Percentiles rank a stretch among this genome's conserved stretches.
Conservation (phyloP, 768 basidiomycete species). For the Trichaptum fuscoviolaceum region DNA sequence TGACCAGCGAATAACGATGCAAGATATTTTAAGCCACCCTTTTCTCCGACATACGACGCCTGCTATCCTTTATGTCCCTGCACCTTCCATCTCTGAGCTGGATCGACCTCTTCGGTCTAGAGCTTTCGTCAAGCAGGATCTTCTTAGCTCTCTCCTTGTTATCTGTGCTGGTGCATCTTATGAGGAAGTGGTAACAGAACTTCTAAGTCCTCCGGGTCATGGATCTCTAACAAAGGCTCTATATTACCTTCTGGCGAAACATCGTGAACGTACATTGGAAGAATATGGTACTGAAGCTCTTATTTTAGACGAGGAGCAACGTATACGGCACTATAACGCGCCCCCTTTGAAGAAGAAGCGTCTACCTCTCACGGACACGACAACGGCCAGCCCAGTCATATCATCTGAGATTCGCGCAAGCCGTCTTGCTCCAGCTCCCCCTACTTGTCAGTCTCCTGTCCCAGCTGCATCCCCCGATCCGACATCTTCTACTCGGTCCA, state of each 20-base stretch:
- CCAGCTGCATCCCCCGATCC: conserved; percentile 13
- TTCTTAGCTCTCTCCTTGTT: conserved; percentile 71
- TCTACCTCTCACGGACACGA: conserved; percentile 9
- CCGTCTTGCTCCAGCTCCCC: conserved; percentile 24
- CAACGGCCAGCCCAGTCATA: conserved; percentile 10
- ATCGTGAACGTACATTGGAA: conserved; percentile 60
- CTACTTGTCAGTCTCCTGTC: conserved; percentile 28
- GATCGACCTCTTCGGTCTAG: conserved; percentile 66
- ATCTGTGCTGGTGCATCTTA: conserved; percentile 76
- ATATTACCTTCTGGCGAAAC: conserved; percentile 76
- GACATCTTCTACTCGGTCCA: conserved; percentile 12
- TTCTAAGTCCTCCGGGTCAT: conserved; percentile 62
- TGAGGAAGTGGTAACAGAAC: conserved; percentile 54
- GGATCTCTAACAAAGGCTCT: conserved; percentile 83
- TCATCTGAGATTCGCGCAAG: conserved; percentile 19
- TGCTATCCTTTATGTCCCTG: conserved; percentile 39
- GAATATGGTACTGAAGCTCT: conserved; percentile 38
- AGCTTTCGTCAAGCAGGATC: conserved; percentile 67
- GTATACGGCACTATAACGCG: conserved; percentile 13
- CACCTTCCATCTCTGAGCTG: conserved; percentile 40
- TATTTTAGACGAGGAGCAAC: conserved; percentile 31
- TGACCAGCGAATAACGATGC: conserved; percentile 73
- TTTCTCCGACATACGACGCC: conserved; percentile 61
- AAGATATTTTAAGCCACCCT: conserved; percentile 80
- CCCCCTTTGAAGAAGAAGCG: conserved; percentile 12